phyloP scores from a whole-genome alignment of 768 basidiomycete species.

The Lyophyllum atratum region DNA sequence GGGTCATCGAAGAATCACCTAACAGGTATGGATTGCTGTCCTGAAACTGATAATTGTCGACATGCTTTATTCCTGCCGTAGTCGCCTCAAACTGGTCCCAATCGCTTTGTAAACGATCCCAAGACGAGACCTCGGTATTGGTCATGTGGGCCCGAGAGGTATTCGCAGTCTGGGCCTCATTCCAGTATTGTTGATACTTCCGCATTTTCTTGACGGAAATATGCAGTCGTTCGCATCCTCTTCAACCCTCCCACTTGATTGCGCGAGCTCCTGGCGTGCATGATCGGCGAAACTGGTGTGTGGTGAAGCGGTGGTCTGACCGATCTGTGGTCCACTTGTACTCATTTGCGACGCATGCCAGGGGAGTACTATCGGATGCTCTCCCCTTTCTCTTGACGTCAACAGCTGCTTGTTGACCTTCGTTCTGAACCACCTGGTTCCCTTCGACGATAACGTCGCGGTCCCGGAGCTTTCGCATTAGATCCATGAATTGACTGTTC shows the following conservation, averaged over 20 bases:
- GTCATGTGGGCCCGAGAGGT: slow-evolving; percentile 11
- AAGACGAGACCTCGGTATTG: slow-evolving; percentile 38
- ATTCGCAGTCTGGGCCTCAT: slow-evolving; percentile 27
- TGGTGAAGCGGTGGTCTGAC: slow-evolving; percentile 3
- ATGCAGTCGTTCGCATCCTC: slow-evolving; percentile 62
- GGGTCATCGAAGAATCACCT: slow-evolving; percentile 58
- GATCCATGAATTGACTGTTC: slow-evolving; percentile 78
- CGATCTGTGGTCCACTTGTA: slow-evolving; percentile 9
- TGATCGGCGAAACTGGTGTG: slow-evolving; percentile 7
- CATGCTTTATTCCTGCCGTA: slow-evolving; percentile 57
- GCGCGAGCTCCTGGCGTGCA: slow-evolving; percentile 3
- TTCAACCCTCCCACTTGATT: not conserved
- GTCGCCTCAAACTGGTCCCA: slow-evolving; percentile 88
- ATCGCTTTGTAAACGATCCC: slow-evolving; percentile 70
- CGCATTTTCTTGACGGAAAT: slow-evolving; percentile 69
- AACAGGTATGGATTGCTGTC: slow-evolving; percentile 75
- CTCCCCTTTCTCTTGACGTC: slow-evolving; percentile 75
- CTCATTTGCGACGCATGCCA: slow-evolving; percentile 8
- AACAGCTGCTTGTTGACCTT: slow-evolving; percentile 27
- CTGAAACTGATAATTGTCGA: slow-evolving; percentile 72
- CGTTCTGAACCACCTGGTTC: slow-evolving; percentile 70
- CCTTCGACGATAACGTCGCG: slow-evolving; percentile 77
- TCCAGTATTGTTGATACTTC: slow-evolving; percentile 62
- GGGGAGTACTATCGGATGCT: slow-evolving; percentile 33
- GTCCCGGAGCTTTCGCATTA: slow-evolving; percentile 87